Conservation (phyloP, 2,329 filamentous ascomycete genomes). For the Stenocarpella maydis region DNA sequence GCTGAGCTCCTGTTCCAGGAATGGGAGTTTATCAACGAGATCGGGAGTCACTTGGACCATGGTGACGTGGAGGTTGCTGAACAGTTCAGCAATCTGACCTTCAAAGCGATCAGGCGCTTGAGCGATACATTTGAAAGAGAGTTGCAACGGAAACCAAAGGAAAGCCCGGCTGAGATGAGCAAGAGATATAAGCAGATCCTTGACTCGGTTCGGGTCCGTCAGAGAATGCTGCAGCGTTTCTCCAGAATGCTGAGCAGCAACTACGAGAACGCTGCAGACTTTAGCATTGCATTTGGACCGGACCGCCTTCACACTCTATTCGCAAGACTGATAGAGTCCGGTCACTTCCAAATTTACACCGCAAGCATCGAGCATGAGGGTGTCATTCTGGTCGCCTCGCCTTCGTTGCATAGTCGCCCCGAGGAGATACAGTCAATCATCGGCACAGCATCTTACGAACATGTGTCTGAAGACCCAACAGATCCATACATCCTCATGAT, state of each 20-base stretch:
- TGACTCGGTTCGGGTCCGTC: conserved; percentile 93
- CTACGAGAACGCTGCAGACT: conserved; percentile 97
- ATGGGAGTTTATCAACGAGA: conserved; percentile 96
- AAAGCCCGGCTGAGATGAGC: conserved; percentile 88
- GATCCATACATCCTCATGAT: conserved; percentile 89
- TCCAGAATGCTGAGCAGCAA: conserved; percentile 88
- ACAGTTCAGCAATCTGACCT: conserved; percentile 93
- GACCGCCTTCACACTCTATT: conserved; percentile 79
- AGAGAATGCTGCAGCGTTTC: conserved; percentile 96
- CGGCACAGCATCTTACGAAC: conserved; percentile 68
- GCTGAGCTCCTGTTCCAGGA: conserved; percentile 97
- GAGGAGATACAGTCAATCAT: conserved; percentile 88
- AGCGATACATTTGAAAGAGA: conserved; percentile 93
- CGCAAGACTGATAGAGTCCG: conserved; percentile 80
- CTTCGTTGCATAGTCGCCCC: conserved; percentile 75
- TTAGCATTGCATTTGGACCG: conserved; percentile 78
- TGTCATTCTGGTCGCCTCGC: conserved; percentile 85
- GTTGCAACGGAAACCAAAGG: conserved; percentile 82
- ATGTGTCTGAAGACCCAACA: conserved; percentile 72
- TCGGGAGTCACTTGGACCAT: conserved; percentile 88
- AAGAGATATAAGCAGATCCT: conserved; percentile 96
- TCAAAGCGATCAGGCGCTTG: conserved; percentile 87
- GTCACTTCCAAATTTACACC: conserved; percentile 87
- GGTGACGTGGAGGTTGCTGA: conserved; percentile 97
- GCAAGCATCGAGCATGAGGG: conserved; percentile 75